Conservation (phyloP, 2,329 filamentous ascomycete genomes). For the Domatiomyces globalis region DNA sequence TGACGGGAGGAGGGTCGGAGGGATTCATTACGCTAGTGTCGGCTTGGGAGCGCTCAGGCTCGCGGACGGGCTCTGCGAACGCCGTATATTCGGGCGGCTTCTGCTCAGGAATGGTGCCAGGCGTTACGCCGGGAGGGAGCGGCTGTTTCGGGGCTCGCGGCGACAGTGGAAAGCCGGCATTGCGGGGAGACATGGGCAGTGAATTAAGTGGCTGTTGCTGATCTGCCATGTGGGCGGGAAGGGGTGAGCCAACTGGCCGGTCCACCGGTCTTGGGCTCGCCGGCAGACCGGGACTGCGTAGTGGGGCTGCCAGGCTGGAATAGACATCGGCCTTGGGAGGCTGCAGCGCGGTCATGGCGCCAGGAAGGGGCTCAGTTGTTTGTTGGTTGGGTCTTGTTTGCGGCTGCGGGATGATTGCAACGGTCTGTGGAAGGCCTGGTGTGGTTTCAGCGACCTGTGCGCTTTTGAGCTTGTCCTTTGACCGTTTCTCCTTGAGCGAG, state of each 20-base stretch:
- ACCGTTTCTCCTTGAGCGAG: constrained; percentile 55
- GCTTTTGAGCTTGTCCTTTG: constrained; percentile 35
- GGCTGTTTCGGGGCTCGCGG: constrained; percentile 61
- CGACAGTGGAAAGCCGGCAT: constrained; percentile 45
- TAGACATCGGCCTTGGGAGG: not conserved
- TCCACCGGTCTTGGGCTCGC: constrained; percentile 48
- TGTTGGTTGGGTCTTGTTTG: not conserved
- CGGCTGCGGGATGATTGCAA: constrained; percentile 4
- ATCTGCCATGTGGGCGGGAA: not conserved
- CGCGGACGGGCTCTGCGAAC: constrained; percentile 5
- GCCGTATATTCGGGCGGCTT: constrained; percentile 24
- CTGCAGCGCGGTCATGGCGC: constrained; percentile 13
- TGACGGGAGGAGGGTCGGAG: constrained; percentile 36
- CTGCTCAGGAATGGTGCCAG: constrained; percentile 28
- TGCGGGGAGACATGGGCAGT: constrained; percentile 54
- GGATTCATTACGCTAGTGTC: not conserved
- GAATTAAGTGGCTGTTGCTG: constrained; percentile 44
- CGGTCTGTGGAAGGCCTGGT: constrained; percentile 3
- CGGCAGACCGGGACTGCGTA: constrained; percentile 50
- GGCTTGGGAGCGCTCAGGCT: not conserved
- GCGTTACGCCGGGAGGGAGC: constrained; percentile 57
- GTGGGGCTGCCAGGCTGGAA: constrained; percentile 26
- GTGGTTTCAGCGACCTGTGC: constrained; percentile 1
- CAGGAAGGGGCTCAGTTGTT: constrained; percentile 23
- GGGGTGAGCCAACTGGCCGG: constrained; percentile 45